Base-by-base conservation (phyloP, 2,329 filamentous ascomycete species). In the Clarireedia hainanense region DNA sequence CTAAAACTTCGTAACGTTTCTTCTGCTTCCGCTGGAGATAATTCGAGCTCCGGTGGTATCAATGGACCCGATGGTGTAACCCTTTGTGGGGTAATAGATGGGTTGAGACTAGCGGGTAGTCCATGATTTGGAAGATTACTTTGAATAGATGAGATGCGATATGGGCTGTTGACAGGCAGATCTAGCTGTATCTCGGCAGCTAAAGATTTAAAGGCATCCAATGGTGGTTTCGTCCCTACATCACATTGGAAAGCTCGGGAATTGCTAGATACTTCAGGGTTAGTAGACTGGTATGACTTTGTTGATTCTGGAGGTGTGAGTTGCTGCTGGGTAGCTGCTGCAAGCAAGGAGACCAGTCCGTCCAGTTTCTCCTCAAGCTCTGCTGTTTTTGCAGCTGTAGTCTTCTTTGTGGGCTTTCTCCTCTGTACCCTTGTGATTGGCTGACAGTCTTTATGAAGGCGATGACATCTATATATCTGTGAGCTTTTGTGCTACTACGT, bases 1-100 rank as follows among this genome's bases (percentile, higher is more conserved):
- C 70, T 71, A 57, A 80, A 81, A 6, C 68, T 70, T 30, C 60
- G 50, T 4, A 80, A 67, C 39, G 69, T 69, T 7, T 66, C 60
- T 47, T 76, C 74, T 2, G 72, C 74, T 47, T 75, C 71, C 20
- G 59, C 63, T 2, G 66, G 55, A 0, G 72, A 70, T 9, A 69
- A 70, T 24, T 60, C 57, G 20, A 61, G n/a, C 2, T 24, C 36
- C 30, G 52, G 5, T 2, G 52, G 52, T 23, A 48, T 50, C 0
- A 55, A 47, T 39, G 36, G 42, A 6, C 15, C 14, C 6, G 46
- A 6, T 5, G 20, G 14, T 27, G 17, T 4, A 17, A 6, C 14
- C 6, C 45, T 6, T 12, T 27, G 14, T 20, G 26, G 2, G 14
- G 6, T n/a, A 20, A 36, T 34, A 12, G 45, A 20, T 36, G 6